These are phyloP conservation scores for Pseudonectria foliicola DNA, from an alignment of 2,329 filamentous ascomycete species.

Conservation along the genomic window DNA sequence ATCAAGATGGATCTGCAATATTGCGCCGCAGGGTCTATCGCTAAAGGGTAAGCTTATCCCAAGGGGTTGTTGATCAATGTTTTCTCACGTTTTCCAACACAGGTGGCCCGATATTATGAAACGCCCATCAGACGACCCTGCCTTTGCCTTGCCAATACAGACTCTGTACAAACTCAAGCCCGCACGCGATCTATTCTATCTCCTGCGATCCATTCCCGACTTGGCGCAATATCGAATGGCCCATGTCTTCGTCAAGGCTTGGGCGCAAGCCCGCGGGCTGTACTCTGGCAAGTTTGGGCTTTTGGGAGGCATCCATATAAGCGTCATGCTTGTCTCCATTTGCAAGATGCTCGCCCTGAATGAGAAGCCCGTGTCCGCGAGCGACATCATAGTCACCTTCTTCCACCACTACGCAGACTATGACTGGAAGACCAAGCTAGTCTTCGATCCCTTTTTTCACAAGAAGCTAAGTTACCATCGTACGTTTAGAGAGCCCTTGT, in stretches of 20 bases:
- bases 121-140: constrained; percentile 41
- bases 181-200: constrained; percentile 53
- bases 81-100: background rate
- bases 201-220: constrained; percentile 53
- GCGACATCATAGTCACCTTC: constrained; percentile 51
- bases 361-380: constrained; percentile 31
- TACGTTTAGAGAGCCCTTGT: constrained; percentile 52
- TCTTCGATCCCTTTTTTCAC: constrained; percentile 56
- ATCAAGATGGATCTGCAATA: constrained; percentile 61
- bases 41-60: constrained; percentile 36
- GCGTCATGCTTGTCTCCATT: constrained; percentile 52
- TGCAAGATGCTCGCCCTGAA: constrained; percentile 45
- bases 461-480: constrained; percentile 44
- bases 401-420: constrained; percentile 56
- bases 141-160: constrained; percentile 49
- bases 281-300: constrained; percentile 61
- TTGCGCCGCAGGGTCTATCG: constrained; percentile 49
- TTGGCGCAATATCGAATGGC: constrained; percentile 50
- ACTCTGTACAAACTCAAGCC: constrained; percentile 58
- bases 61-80: background rate
- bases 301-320: constrained; percentile 58
- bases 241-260: constrained; percentile 53
- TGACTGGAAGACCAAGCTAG: constrained; percentile 47
- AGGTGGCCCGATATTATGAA: constrained; percentile 41
- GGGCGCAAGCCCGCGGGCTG: constrained; percentile 55